A percentile compares a stretch with the other conserved stretches of the same genome.
phyloP scores from a whole-genome alignment of 176 grass and related monocot species.

The Aegilops umbellulata region DNA sequence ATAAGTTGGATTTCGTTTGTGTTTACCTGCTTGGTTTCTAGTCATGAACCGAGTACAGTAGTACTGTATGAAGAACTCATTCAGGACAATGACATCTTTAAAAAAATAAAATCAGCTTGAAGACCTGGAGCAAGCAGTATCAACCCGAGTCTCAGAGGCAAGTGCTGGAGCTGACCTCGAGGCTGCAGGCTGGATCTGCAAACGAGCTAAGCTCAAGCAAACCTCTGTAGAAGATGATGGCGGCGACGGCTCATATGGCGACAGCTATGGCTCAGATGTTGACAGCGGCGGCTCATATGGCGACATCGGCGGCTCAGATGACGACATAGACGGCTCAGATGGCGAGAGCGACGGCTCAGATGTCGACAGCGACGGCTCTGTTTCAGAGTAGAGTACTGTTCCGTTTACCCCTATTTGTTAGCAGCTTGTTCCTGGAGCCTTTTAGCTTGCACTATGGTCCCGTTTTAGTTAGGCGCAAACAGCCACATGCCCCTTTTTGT shows the following conservation, averaged over 20 bases:
- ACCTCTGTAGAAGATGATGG: too few relatives aligned
- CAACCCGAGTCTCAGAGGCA: constrained; percentile 35
- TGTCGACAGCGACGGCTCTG: constrained; percentile 20
- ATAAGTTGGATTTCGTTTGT: background rate
- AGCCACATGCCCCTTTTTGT: background rate
- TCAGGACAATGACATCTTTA: background rate
- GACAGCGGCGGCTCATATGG: constrained; percentile 11
- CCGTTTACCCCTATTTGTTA: background rate
- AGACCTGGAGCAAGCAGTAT: constrained; percentile 2
- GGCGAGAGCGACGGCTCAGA: background rate
- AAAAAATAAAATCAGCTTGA: constrained; percentile 41
- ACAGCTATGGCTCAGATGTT: background rate
- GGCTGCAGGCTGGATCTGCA: too few relatives aligned
- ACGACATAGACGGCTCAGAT: constrained; percentile 9
- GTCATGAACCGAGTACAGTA: background rate
- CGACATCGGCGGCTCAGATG: background rate
- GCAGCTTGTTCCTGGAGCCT: constrained; percentile 23
- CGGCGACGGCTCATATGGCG: too few relatives aligned
- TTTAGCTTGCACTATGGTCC: background rate
- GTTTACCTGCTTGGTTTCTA: background rate
- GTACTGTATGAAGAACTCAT: background rate
- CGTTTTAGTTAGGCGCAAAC: background rate
- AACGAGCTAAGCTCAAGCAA: too few relatives aligned
- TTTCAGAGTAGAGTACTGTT: constrained; percentile 33
- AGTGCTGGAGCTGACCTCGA: background rate